Conservation (phyloP, 2,329 filamentous ascomycete species). For the Bipolaris bicolor region DNA sequence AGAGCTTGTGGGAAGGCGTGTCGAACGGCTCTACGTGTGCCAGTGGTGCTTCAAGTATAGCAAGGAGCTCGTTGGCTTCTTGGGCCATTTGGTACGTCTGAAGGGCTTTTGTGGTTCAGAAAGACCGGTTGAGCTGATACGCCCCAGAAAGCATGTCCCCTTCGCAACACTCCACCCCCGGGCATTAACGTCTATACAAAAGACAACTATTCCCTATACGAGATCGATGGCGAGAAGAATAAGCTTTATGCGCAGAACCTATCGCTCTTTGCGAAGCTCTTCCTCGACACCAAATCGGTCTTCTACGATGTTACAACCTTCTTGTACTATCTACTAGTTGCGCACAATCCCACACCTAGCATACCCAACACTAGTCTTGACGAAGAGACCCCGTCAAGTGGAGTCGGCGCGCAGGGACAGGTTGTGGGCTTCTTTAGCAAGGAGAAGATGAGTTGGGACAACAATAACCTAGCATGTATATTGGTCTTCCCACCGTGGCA, state of each 20-base stretch:
- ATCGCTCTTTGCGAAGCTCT: constrained; percentile 94
- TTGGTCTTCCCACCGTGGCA: constrained; percentile 96
- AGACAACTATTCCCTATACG: constrained; percentile 84
- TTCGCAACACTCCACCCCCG: constrained; percentile 58
- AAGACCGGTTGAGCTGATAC: constrained; percentile 1
- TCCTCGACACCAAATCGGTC: constrained; percentile 96
- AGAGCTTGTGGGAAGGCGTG: constrained; percentile 58
- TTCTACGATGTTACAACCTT: constrained; percentile 97
- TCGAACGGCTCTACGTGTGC: constrained; percentile 77
- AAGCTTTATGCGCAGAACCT: constrained; percentile 93
- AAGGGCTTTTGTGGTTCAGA: background rate
- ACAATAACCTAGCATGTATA: constrained; percentile 97
- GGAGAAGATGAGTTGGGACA: constrained; percentile 98
- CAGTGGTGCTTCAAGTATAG: constrained; percentile 95
- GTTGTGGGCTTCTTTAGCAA: constrained; percentile 98
- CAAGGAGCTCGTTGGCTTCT: constrained; percentile 56
- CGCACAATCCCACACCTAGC: constrained; percentile 60
- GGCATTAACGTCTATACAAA: constrained; percentile 79
- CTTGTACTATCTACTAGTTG: constrained; percentile 90
- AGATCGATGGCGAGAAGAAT: constrained; percentile 87
- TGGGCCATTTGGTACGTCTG: constrained; percentile 50
- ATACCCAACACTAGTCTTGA: constrained; percentile 44
- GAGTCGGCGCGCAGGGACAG: constrained; percentile 47
- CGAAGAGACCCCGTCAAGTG: background rate
- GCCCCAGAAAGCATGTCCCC: constrained; percentile 52